Conservation (phyloP, 192 early-diverging fungal species). For the Dissophora ornata region DNA sequence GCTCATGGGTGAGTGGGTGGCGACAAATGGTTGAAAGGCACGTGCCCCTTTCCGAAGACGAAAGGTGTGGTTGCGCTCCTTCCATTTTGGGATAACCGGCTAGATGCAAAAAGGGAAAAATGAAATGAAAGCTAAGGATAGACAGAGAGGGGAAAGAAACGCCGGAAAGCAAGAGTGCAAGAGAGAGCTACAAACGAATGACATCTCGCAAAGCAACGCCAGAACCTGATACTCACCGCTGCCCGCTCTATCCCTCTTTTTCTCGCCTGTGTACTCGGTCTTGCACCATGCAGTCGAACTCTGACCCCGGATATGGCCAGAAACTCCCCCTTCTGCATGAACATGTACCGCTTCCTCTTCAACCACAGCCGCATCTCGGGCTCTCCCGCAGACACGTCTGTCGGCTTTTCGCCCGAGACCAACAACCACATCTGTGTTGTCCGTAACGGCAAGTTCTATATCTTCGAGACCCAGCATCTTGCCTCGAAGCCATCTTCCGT, state of each 20-base stretch:
- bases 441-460: conserved; percentile 82
- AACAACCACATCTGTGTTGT: conserved; percentile 82
- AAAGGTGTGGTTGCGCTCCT: background rate
- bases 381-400: conserved; percentile 72
- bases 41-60: background rate
- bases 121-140: background rate
- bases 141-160: too few species aligned
- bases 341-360: conserved; percentile 89
- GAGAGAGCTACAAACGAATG: too few species aligned
- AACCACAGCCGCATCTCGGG: conserved; percentile 83
- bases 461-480: conserved; percentile 66
- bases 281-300: conserved; percentile 56
- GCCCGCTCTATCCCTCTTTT: too few species aligned
- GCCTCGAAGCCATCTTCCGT: conserved; percentile 53
- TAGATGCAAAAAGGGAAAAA: background rate
- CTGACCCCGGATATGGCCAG: conserved; percentile 79
- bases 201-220: too few species aligned
- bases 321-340: conserved; percentile 78
- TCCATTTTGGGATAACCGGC: conserved; percentile 26
- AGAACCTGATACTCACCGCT: too few species aligned
- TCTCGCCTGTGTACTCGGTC: background rate
- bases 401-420: conserved; percentile 64
- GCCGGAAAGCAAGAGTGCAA: too few species aligned
- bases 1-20: too few species aligned
- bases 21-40: background rate